phyloP scores from a whole-genome alignment of 164 flowering plant genomes.

The Malania oleifera region DNA sequence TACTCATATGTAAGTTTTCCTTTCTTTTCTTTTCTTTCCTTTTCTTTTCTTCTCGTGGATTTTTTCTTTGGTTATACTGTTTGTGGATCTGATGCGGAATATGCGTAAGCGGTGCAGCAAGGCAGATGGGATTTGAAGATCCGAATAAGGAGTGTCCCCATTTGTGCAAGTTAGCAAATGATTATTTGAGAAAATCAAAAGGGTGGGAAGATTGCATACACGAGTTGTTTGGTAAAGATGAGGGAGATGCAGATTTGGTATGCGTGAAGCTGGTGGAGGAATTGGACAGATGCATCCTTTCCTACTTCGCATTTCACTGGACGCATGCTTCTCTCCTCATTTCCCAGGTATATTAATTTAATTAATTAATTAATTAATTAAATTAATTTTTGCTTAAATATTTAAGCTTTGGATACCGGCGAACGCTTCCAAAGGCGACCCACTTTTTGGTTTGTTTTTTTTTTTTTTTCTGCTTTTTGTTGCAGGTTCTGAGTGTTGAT shows the following conservation, averaged over 20 bases:
- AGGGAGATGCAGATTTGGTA: slow-evolving; percentile 42
- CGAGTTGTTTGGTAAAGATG: slow-evolving; percentile 33
- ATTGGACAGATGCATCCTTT: slow-evolving; percentile 70
- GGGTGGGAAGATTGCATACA: slow-evolving; percentile 53
- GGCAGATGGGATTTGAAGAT: slow-evolving; percentile 78
- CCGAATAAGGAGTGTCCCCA: slow-evolving; percentile 46
- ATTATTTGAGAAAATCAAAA: slow-evolving; percentile 53
- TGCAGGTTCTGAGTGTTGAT: slow-evolving; percentile 55
- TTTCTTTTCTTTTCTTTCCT: slow-evolving; percentile 1
- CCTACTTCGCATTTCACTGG: slow-evolving; percentile 89
- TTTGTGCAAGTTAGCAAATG: slow-evolving; percentile 53
- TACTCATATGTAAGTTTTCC: no score
- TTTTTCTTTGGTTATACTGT: not conserved
- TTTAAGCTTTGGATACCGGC: no score
- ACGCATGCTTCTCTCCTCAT: slow-evolving; percentile 52
- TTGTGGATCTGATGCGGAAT: no score
- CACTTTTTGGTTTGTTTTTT: not conserved
- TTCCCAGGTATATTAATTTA: slow-evolving; percentile 79
- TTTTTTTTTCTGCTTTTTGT: slow-evolving; percentile 1
- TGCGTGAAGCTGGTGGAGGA: slow-evolving; percentile 65
- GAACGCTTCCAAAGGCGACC: no score
- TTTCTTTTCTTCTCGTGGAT: not conserved
- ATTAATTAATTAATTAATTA: no score
- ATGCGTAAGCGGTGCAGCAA: slow-evolving; percentile 33
- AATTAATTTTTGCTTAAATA: no score